Evolutionary conservation across 2,329 filamentous ascomycete genomes (phyloP), one percentile per base, ranked within the genome.

Genomic region (Fusarium sp.): DNA sequence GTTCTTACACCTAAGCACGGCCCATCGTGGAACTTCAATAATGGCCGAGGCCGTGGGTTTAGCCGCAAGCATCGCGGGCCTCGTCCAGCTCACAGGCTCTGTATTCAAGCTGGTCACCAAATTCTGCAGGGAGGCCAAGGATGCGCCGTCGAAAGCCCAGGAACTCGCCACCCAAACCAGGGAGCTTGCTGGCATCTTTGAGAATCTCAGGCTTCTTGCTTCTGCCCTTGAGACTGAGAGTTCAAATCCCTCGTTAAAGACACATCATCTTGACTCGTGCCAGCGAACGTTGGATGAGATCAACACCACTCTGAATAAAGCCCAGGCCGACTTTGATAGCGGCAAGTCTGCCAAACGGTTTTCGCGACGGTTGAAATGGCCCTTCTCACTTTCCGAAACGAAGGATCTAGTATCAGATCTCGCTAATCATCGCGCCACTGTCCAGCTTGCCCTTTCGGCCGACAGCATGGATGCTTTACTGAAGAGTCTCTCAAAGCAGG

Each of bases 121-220:
- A 8, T 55, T 55, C n/a, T 47, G 41, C 33, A 48, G 17, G 11
- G 52, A 55, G 24, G 43, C 52, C 7, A 55, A 55, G 13, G 33
- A 55, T 13, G 52, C 52, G 3, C 52, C 52, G 2, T 48, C 43
- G 3, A 55, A 55, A 19, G 43, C 41, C 7, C 52, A 55, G 22
- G 52, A 48, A 15, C 43, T 55, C 17, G 32, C 47, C 17, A 39
- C 30, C 6, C 24, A 45, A 8, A 8, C 39, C 1, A 39, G 47
- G 13, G 30, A 57, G 1, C 39, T 56, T 1, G 46, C 54, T 3
- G 39, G 54, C 1, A 22, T 52, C 2, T 15, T 56, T n/a, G 28
- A 56, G 5, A 56, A 44, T 2, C 22, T 56, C 3, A 30, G 28
- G 7, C 11, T 56, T 3, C 7, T 56, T 6, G 47, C 22, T 14